Evolutionary conservation across 768 basidiomycete genomes (phyloP).

Genomic region (Tylopilus rubrobrunneus): DNA sequence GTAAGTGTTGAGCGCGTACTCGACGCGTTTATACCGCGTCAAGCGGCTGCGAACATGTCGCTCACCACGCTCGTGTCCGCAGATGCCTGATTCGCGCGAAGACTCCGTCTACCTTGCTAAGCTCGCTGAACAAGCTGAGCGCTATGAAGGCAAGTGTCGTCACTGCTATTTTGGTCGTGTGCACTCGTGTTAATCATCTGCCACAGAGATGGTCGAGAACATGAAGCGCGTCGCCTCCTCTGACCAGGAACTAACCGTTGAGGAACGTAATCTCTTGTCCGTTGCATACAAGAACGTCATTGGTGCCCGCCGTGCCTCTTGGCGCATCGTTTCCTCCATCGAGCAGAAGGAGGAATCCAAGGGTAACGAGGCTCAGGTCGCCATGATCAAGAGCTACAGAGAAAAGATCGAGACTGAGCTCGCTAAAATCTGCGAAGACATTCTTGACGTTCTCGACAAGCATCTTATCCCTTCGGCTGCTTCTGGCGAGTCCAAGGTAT

Average conservation of each 20-base stretch:
- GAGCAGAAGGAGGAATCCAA: conserved; percentile 99
- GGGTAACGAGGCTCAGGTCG: conserved; percentile 93
- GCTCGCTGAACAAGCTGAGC: conserved; percentile 99
- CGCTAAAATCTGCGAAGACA: conserved; percentile 98
- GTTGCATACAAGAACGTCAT: conserved; percentile 99
- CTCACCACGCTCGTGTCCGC: conserved; percentile 10
- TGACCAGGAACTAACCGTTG: conserved; percentile 96
- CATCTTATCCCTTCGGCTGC: conserved; percentile 97
- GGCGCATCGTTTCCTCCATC: conserved; percentile 97
- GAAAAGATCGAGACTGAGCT: conserved; percentile 98
- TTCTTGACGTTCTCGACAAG: conserved; percentile 95
- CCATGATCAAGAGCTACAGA: conserved; percentile 97
- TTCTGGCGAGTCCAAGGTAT: conserved; percentile 96
- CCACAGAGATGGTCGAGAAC: conserved; percentile 94
- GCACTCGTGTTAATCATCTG: conserved; percentile 11
- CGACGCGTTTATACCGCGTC: conserved; percentile 34
- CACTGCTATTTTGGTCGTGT: conserved; percentile 5
- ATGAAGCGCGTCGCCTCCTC: conserved; percentile 99
- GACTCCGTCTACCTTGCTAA: conserved; percentile 99
- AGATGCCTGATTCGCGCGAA: conserved; percentile 86
- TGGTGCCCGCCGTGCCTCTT: conserved; percentile 95
- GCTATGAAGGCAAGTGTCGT: conserved; percentile 80
- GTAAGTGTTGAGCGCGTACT: conserved; percentile 42
- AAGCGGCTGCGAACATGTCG: conserved; percentile 11
- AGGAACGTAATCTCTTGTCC: conserved; percentile 96